Evolutionary conservation across 345 rosid species (phyloP), one percentile per base, ranked within the genome.

Genomic region (Combretum micranthum): DNA sequence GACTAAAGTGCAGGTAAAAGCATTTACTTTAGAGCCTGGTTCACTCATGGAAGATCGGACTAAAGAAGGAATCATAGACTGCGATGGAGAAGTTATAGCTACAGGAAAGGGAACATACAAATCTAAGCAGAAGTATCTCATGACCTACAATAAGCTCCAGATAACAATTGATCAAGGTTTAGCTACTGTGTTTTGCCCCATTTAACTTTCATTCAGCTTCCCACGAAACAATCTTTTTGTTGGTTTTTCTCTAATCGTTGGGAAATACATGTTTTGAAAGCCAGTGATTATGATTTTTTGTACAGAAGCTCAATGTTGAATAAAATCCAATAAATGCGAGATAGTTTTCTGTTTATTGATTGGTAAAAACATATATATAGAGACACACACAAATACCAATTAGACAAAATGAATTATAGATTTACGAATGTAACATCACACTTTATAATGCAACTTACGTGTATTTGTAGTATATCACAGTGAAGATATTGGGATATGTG

Each of bases 31-130:
- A 63, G 97, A 83, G 69, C 99, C 99, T 0, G 97, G 97, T 53
- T 32, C 80, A 2, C 79, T 70, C 1, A 42, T 59, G 14, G 72
- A 66, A 4, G 84, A 93, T 47, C 79, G 84, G 55, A 72, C 73
- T 49, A 84, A 65, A 60, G 95, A 86, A 71, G 97, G 97, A 56
- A 87, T 89, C 74, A 85, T 93, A 60, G 99, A 93, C 63, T 72
- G 77, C 10, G 99, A 93, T 21, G 99, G 99, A 4, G 99, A 94
- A 66, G 97, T 90, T 13, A 49, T 94, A 18, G 96, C 95, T 26
- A 78, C 86, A 59, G 99, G 97, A 49, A 85, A 55, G 16, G 82
- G 74, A 58, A 54, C 88, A 12, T 87, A 83, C 47, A 64, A 67
- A 65, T 75, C 74, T 56, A 74, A 72, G 37, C 75, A 69, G 57